These are phyloP conservation scores for Amaranthus tricolor DNA, from an alignment of 179 eudicot species.

Conservation along the genomic window DNA sequence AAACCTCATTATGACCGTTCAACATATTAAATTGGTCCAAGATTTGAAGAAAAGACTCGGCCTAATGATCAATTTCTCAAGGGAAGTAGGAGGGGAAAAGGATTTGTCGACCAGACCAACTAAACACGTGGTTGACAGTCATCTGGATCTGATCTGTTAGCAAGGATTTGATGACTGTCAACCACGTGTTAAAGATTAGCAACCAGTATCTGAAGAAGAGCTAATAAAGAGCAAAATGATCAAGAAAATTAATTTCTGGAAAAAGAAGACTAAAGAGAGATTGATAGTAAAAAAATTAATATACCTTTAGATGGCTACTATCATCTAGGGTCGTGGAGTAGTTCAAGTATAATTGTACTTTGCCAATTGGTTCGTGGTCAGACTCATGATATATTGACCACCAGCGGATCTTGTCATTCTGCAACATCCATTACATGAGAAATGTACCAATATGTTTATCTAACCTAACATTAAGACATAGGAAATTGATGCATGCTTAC, in stretches of 20 bases:
- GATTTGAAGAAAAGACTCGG: too few species aligned
- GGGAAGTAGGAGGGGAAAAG: too few species aligned
- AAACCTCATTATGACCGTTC: too few species aligned
- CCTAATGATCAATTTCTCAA: too few species aligned
- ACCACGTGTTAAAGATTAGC: background rate
- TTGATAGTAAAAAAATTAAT: background rate
- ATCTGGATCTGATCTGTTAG: too few species aligned
- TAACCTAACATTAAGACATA: background rate
- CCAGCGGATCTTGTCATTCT: conserved; percentile 84
- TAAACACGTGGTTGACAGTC: too few species aligned
- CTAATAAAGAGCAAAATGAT: background rate
- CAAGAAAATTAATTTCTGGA: background rate
- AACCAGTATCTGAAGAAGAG: background rate
- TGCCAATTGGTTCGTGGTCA: conserved; percentile 81
- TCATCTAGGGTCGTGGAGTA: conserved; percentile 68
- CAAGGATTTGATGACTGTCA: too few species aligned
- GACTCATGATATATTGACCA: conserved; percentile 74
- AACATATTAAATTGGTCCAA: too few species aligned
- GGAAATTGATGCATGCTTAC: conserved; percentile 31
- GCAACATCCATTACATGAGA: conserved; percentile 29
- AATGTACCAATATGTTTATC: background rate
- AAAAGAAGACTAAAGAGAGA: background rate
- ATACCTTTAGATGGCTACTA: conserved; percentile 71
- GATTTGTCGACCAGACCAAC: too few species aligned
- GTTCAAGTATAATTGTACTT: conserved; percentile 54